Conservation (phyloP, 2,329 filamentous ascomycete species). For the Akanthomyces muscarius region DNA sequence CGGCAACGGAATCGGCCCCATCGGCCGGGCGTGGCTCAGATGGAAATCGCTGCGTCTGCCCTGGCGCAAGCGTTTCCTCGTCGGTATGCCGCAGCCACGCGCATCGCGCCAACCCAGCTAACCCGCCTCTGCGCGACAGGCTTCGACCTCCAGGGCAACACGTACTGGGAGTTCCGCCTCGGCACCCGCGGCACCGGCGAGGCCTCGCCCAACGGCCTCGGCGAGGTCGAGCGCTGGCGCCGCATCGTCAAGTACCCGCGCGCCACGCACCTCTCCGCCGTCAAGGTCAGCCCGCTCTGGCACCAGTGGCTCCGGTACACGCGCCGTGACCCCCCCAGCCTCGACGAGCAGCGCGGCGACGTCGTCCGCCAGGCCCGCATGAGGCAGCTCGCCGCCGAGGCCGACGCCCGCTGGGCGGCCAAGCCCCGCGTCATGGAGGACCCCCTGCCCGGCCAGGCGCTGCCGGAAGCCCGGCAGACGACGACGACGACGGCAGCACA, state of each 20-base stretch:
- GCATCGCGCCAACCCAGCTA: neutral
- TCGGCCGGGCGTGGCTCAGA: conserved; percentile 48
- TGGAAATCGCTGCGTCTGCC: conserved; percentile 61
- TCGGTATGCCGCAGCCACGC: conserved; percentile 40
- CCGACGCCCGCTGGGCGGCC: conserved; percentile 61
- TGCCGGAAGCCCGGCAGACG: neutral
- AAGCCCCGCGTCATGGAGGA: conserved; percentile 49
- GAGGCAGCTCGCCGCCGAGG: conserved; percentile 54
- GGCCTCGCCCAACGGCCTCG: conserved; percentile 14
- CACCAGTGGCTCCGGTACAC: conserved; percentile 66
- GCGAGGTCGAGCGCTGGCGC: conserved; percentile 48
- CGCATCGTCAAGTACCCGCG: conserved; percentile 59
- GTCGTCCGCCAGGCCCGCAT: conserved; percentile 49
- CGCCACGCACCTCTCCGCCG: conserved; percentile 49
- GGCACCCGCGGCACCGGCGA: conserved; percentile 31
- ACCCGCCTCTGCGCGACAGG: conserved; percentile 37
- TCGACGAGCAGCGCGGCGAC: conserved; percentile 55
- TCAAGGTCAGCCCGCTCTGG: conserved; percentile 59
- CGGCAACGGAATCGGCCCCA: conserved; percentile 33
- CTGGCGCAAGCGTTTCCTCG: conserved; percentile 60
- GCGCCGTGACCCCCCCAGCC: conserved; percentile 48
- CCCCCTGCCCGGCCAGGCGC: neutral
- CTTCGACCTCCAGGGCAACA: conserved; percentile 62
- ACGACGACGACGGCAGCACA: conserved; percentile 1
- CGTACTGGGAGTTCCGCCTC: conserved; percentile 65